Base-by-base conservation (phyloP, 1,139 yeast species). In the Citeromyces hawaiiensis region DNA sequence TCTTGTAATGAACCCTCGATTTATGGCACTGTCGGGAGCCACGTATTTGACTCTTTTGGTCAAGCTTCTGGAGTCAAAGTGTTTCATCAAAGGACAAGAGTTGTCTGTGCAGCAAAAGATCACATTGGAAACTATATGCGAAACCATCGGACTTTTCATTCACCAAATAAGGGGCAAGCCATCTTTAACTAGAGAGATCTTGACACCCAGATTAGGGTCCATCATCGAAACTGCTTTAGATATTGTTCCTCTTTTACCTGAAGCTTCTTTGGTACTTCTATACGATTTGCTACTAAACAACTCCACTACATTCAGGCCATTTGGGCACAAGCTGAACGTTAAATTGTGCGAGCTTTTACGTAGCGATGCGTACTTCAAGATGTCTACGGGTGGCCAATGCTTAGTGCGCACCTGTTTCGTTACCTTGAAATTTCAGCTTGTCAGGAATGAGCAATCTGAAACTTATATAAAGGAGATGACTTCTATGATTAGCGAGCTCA, bases 271-370 rank as follows among this genome's bases (percentile, higher is more conserved):
- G 19, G 66, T 66, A 2, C 66, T 81, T 1, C 59, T 83, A 45
- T 63, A 63, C 42, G 61, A 57, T 16, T 55, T 81, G 15, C 60
- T 82, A 38, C 58, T 60, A 36, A 64, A 69, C 44, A 83, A 83
- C 53, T 72, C 94, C 1, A 83, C 93, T 4, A 81, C 94, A 2
- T 83, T 85, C 53, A 71, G 91, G 55, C 94, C 95, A 8, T 78
- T 68, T 59, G 81, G 79, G 9, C 70, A 72, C 45, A 78, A 78
- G 50, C 70, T 75, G 45, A 72, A 75, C 43, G 57, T 57, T 4
- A 66, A 66, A 30, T 56, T 85, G 35, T 44, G 65, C 17, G 51
- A 51, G 6, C 43, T 67, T 16, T 42, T 70, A 41, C 44, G 45
- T 15, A 44, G 48, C 29, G 58, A 50, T 35, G 47, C 42, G 10